Conservation (phyloP, 2,329 filamentous ascomycete genomes). For the Neofusicoccum kwambonambiense region DNA sequence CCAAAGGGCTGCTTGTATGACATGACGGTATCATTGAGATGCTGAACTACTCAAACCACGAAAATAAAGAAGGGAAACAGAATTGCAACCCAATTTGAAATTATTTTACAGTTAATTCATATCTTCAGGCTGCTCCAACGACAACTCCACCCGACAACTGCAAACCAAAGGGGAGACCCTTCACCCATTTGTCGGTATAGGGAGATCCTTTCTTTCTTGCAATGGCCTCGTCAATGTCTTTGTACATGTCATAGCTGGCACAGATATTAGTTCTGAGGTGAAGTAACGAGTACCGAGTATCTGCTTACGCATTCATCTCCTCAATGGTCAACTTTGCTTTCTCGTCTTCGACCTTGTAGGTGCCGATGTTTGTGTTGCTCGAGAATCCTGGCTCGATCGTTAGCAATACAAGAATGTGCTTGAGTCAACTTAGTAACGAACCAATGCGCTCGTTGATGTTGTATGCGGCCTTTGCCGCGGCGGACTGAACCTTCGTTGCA, state of each 20-base stretch:
- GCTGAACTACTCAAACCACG: too few relatives aligned
- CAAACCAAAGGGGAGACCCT: not conserved
- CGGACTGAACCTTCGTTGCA: slow-evolving; percentile 39
- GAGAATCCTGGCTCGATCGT: slow-evolving; percentile 48
- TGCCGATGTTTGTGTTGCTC: slow-evolving; percentile 54
- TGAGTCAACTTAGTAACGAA: not conserved
- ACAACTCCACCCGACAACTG: not conserved
- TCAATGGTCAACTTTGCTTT: slow-evolving; percentile 64
- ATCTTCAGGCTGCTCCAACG: not conserved
- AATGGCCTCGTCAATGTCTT: not conserved
- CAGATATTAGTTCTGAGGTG: not conserved
- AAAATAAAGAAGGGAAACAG: too few relatives aligned
- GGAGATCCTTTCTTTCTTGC: not conserved
- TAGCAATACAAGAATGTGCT: not conserved
- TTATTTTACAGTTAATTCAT: not conserved
- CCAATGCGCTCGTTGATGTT: slow-evolving; percentile 48
- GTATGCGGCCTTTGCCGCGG: slow-evolving; percentile 36
- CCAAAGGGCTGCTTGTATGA: too few relatives aligned
- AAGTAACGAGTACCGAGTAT: not conserved
- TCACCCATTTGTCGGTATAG: not conserved
- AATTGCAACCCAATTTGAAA: too few relatives aligned
- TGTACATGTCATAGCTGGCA: slow-evolving; percentile 8
- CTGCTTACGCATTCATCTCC: slow-evolving; percentile 63
- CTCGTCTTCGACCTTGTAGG: slow-evolving; percentile 63
- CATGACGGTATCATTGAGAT: too few relatives aligned